phyloP scores from a whole-genome alignment of 192 early-diverging fungal species.

The Phycomyces nitens region DNA sequence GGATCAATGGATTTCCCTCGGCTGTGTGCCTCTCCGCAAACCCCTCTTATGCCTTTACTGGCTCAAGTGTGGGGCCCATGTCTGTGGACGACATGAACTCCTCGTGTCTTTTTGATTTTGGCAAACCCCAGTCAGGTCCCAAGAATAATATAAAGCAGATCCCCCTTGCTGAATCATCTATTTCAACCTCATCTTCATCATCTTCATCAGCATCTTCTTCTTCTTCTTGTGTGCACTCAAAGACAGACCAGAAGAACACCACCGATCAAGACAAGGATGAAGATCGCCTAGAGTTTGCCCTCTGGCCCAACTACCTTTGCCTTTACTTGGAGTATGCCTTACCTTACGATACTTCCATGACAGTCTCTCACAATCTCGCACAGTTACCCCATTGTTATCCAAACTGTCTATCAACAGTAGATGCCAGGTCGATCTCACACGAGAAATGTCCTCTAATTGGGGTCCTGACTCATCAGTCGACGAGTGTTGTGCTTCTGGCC shows the following conservation, averaged over 20 bases:
- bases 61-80: background rate
- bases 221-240: background rate
- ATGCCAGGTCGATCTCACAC: slow-evolving; percentile 7
- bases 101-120: background rate
- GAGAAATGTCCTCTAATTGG: slow-evolving; percentile 29
- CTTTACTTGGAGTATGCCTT: slow-evolving; percentile 27
- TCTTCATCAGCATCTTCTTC: slow-evolving; percentile 1
- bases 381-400: slow-evolving; percentile 32
- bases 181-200: background rate
- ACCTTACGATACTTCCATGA: slow-evolving; percentile 25
- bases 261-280: background rate
- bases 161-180: no score
- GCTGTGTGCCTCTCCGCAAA: background rate
- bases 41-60: background rate
- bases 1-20: background rate
- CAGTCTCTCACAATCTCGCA: slow-evolving; percentile 25
- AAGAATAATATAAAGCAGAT: background rate
- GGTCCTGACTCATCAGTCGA: background rate
- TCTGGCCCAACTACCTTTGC: slow-evolving; percentile 36
- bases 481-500: slow-evolving; percentile 20
- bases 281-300: background rate
- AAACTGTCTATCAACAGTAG: slow-evolving; percentile 9
- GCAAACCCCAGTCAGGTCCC: background rate
- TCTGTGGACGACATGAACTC: background rate
- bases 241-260: background rate